These are phyloP conservation scores for Lichina pygmaea DNA, from an alignment of 495 filamentous ascomycete genomes.

Conservation along the genomic window DNA sequence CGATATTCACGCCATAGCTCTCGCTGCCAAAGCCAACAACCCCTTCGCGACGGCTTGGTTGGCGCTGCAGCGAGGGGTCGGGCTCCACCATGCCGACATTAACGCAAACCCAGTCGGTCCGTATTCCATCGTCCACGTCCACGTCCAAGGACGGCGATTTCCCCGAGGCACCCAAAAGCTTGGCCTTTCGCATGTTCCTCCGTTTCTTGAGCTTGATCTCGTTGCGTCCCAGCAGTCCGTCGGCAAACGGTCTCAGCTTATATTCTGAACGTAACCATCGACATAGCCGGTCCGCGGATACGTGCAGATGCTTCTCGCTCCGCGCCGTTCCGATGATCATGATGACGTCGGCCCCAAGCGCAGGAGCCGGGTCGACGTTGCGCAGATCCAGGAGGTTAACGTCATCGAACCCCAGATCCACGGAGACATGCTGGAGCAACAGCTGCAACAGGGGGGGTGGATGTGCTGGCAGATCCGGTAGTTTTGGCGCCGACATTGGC, in stretches of 20 bases:
- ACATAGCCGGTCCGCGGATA: slow-evolving; percentile 69
- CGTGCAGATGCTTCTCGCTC: slow-evolving; percentile 78
- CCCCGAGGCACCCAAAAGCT: slow-evolving; percentile 38
- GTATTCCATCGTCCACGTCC: slow-evolving; percentile 48
- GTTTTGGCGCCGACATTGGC: slow-evolving; percentile 14
- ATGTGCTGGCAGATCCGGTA: slow-evolving; percentile 50
- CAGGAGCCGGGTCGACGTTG: slow-evolving; percentile 55
- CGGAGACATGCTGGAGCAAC: slow-evolving; percentile 50
- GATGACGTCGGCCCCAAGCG: slow-evolving; percentile 61
- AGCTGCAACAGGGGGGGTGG: slow-evolving; percentile 45
- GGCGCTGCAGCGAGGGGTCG: slow-evolving; percentile 14
- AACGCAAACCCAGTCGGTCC: slow-evolving; percentile 88
- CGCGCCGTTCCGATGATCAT: slow-evolving; percentile 89
- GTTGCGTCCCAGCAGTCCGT: slow-evolving; percentile 70
- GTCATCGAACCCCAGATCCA: slow-evolving; percentile 60
- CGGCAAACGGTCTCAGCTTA: slow-evolving; percentile 46
- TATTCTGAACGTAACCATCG: slow-evolving; percentile 55
- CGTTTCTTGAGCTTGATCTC: slow-evolving; percentile 72
- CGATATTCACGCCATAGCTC: slow-evolving; percentile 30
- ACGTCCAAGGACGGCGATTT: slow-evolving; percentile 17
- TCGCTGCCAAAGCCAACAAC: slow-evolving; percentile 52
- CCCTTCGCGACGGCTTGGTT: slow-evolving; percentile 14
- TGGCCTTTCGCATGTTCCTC: slow-evolving; percentile 51
- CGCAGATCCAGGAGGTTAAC: slow-evolving; percentile 60
- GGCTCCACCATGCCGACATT: slow-evolving; percentile 48